These are phyloP conservation scores for Mucor velutinosus DNA, from an alignment of 371 early-diverging fungal species.

Conservation along the genomic window DNA sequence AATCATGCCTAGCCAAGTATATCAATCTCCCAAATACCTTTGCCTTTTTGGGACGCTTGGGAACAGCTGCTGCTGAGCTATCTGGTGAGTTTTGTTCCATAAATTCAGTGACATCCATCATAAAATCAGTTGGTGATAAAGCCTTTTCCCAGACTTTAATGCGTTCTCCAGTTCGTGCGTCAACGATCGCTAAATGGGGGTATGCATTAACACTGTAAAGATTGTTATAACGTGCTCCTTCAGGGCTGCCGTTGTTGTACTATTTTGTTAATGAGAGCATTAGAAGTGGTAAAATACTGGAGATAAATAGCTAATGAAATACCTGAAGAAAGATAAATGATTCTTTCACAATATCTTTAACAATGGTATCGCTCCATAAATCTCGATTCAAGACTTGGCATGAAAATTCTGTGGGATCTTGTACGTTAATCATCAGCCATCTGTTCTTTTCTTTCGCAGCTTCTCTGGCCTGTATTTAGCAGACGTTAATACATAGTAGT, in stretches of 20 bases:
- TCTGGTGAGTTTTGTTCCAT: constrained; percentile 34
- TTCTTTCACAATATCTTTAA: constrained; percentile 77
- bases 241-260: constrained; percentile 65
- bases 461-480: constrained; percentile 61
- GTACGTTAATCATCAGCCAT: constrained; percentile 90
- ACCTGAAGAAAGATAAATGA: constrained; percentile 88
- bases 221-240: constrained; percentile 72
- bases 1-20: not conserved
- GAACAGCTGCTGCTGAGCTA: constrained; percentile 15
- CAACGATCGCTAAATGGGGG: constrained; percentile 89
- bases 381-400: constrained; percentile 92
- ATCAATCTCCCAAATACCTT: constrained; percentile 30
- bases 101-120: constrained; percentile 68
- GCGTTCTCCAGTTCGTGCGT: constrained; percentile 81
- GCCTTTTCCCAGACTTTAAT: constrained; percentile 66
- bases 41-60: constrained; percentile 28
- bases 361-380: constrained; percentile 81
- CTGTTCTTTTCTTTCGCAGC: constrained; percentile 65
- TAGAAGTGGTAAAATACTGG: not conserved
- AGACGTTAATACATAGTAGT: not conserved
- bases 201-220: constrained; percentile 72
- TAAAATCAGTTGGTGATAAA: constrained; percentile 61
- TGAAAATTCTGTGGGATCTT: constrained; percentile 81
- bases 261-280: constrained; percentile 19
- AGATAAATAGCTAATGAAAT: not conserved